phyloP scores from a whole-genome alignment of 352 stramenopile genomes.

The Thalassiosira ordinaria region DNA sequence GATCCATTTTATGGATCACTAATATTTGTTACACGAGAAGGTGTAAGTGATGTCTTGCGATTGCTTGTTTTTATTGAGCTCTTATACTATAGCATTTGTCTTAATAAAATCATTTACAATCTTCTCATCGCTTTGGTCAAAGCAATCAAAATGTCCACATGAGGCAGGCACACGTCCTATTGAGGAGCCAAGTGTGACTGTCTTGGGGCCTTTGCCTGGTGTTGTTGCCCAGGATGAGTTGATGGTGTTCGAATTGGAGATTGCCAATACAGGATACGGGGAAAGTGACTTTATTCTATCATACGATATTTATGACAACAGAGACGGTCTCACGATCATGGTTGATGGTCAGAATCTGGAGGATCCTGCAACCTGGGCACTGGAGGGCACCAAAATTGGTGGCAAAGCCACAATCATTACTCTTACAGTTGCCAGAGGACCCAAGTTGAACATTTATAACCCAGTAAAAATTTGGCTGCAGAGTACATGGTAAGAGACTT shows the following conservation, averaged over 20 bases:
- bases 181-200: slow-evolving; percentile 1
- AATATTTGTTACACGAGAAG: not conserved
- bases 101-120: no score
- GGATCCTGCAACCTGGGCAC: no score
- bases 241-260: not conserved
- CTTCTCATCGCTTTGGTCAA: no score
- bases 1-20: not conserved
- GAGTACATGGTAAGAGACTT: no score
- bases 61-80: no score
- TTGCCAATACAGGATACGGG: slow-evolving; percentile 2
- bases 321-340: not conserved
- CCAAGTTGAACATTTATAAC: slow-evolving; percentile 9
- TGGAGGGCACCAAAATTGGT: not conserved
- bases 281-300: not conserved
- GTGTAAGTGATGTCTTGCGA: no score
- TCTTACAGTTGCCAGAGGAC: not conserved
- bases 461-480: not conserved
- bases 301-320: not conserved
- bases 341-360: not conserved
- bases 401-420: not conserved
- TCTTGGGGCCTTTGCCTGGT: not conserved
- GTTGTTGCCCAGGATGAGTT: not conserved
- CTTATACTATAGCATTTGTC: no score
- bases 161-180: slow-evolving; percentile 3
- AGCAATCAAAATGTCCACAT: slow-evolving; percentile 20